Percentiles rank a stretch among this genome's conserved stretches.
Evolutionary conservation across 768 basidiomycete genomes (phyloP).

Genomic region (Boletus rufocinnamomeus): DNA sequence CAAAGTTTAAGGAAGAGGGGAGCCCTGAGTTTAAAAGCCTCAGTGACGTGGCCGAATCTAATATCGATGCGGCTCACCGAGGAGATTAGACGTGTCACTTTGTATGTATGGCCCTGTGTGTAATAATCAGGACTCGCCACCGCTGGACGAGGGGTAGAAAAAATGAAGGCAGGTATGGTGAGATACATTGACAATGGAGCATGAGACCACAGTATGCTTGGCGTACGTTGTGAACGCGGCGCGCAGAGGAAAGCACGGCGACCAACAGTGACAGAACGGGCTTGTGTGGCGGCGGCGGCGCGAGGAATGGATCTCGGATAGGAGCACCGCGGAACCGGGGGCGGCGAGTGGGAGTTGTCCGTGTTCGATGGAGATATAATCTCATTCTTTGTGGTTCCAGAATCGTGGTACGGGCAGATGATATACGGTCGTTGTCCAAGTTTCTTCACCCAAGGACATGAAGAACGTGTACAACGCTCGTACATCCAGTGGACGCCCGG

Average conservation of each 20-base stretch:
- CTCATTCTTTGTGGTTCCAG: neutral
- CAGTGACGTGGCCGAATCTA: conserved; percentile 15
- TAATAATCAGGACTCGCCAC: neutral
- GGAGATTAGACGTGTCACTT: conserved; percentile 3
- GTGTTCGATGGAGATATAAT: neutral
- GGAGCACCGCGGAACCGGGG: neutral
- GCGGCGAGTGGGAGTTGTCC: neutral
- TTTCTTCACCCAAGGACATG: neutral
- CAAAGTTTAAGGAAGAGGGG: conserved; percentile 2
- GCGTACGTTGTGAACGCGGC: neutral
- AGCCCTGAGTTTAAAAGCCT: conserved; percentile 16
- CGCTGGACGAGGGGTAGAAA: neutral
- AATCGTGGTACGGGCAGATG: too few relatives aligned
- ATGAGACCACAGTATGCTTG: neutral
- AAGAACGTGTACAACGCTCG: neutral
- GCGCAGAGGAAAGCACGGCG: neutral
- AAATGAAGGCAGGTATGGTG: neutral
- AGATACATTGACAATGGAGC: too few relatives aligned
- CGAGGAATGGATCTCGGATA: neutral
- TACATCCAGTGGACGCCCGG: too few relatives aligned
- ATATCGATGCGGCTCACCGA: neutral
- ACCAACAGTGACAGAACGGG: neutral
- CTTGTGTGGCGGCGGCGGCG: conserved; percentile 12
- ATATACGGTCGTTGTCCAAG: too few relatives aligned
- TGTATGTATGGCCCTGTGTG: neutral